phyloP scores from a whole-genome alignment of 768 basidiomycete genomes.

The Lactarius vividus region DNA sequence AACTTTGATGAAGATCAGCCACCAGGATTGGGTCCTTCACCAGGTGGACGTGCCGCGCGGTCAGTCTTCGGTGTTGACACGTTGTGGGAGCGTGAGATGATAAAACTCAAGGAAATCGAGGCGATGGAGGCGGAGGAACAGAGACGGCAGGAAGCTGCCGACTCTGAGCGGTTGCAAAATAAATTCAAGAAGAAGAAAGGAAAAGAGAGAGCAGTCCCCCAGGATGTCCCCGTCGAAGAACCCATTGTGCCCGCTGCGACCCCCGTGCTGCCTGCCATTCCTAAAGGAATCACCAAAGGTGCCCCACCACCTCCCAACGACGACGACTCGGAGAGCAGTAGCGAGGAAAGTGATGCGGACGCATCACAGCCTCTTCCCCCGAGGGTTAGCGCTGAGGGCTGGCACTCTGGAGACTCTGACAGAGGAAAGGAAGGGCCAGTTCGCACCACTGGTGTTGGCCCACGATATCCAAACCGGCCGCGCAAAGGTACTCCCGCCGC shows the following conservation, averaged over 20 bases:
- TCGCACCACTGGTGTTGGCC: conserved; percentile 58
- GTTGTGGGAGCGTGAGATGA: conserved; percentile 89
- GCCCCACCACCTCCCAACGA: conserved; percentile 39
- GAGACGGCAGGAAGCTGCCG: conserved; percentile 47
- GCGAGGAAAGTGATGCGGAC: conserved; percentile 44
- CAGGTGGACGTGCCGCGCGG: conserved; percentile 41
- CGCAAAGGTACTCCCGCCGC: conserved; percentile 26
- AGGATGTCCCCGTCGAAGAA: conserved; percentile 11
- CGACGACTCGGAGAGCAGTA: conserved; percentile 52
- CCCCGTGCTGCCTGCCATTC: conserved; percentile 38
- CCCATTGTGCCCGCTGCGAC: conserved; percentile 23
- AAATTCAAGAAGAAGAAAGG: conserved; percentile 39
- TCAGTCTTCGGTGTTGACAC: conserved; percentile 95
- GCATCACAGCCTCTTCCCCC: neutral
- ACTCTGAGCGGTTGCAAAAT: conserved; percentile 45
- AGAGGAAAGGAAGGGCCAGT: conserved; percentile 54
- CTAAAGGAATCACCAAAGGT: conserved; percentile 35
- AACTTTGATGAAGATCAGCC: conserved; percentile 55
- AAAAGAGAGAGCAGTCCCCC: conserved; percentile 40
- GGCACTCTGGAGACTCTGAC: conserved; percentile 55
- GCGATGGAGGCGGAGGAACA: conserved; percentile 58
- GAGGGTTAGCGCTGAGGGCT: conserved; percentile 19
- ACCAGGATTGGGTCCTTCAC: conserved; percentile 34
- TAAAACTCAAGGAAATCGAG: conserved; percentile 75
- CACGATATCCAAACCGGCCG: conserved; percentile 43